A percentile compares a stretch with the other conserved stretches of the same genome.
Conservation (phyloP, 2,329 filamentous ascomycete species). For the Hypoxylon sp. region DNA sequence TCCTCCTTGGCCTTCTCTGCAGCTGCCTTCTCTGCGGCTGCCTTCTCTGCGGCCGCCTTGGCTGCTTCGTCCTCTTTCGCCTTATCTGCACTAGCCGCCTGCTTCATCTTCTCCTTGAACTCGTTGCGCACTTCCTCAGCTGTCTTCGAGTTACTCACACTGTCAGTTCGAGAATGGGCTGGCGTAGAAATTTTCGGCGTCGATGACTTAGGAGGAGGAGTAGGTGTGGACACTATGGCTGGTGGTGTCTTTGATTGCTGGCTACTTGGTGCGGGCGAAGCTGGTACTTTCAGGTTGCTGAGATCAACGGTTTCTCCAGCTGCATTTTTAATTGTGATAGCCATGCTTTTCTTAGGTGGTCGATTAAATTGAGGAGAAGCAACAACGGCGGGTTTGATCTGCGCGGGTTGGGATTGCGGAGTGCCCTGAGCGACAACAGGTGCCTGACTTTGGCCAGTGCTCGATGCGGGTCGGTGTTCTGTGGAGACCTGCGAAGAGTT, state of each 20-base stretch:
- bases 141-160: constrained; percentile 76
- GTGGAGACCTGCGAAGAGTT: constrained; percentile 84
- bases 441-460: constrained; percentile 75
- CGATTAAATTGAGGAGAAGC: constrained; percentile 64
- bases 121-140: constrained; percentile 87
- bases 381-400: constrained; percentile 63
- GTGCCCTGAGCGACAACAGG: constrained; percentile 72
- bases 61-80: constrained; percentile 63
- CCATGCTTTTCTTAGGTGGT: constrained; percentile 74
- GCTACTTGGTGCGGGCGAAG: constrained; percentile 69
- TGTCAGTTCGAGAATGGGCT: constrained; percentile 80
- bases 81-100: constrained; percentile 64
- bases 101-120: constrained; percentile 83
- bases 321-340: constrained; percentile 87
- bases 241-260: constrained; percentile 75
- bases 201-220: constrained; percentile 82
- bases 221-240: constrained; percentile 80
- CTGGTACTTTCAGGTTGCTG: constrained; percentile 71
- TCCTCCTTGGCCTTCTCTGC: constrained; percentile 53
- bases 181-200: constrained; percentile 66
- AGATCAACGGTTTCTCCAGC: constrained; percentile 82
- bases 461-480: constrained; percentile 69
- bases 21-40: constrained; percentile 53
- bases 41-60: constrained; percentile 55
- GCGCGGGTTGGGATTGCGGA: constrained; percentile 74